These are phyloP conservation scores for Fremontodendron californicum DNA, from an alignment of 345 rosid genomes.

Conservation along the genomic window DNA sequence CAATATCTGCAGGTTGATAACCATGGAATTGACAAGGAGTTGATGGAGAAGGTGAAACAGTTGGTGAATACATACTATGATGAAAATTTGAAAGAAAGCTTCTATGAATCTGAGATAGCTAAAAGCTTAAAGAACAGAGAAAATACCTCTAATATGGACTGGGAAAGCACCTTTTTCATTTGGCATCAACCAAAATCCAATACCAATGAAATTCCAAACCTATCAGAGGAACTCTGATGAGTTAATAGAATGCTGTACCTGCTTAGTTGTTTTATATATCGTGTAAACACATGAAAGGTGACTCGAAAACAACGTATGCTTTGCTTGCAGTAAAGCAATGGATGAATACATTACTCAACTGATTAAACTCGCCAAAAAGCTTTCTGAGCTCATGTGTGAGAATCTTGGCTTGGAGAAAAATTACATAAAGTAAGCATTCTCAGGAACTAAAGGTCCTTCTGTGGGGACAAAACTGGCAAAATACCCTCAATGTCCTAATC, in stretches of 20 bases:
- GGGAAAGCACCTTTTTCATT: conserved; percentile 85
- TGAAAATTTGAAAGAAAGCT: conserved; percentile 48
- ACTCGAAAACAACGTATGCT: background rate
- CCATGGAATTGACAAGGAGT: conserved; percentile 56
- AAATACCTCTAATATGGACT: conserved; percentile 46
- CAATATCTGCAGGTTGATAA: conserved; percentile 58
- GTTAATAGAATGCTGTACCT: conserved; percentile 15
- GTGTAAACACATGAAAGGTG: too few species aligned
- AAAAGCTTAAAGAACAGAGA: conserved; percentile 40
- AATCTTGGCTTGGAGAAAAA: conserved; percentile 63
- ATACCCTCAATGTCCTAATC: conserved; percentile 70
- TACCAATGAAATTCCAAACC: conserved; percentile 42
- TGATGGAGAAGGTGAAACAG: conserved; percentile 79
- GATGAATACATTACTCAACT: conserved; percentile 65
- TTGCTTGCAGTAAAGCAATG: conserved; percentile 56
- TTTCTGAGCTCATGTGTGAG: conserved; percentile 66
- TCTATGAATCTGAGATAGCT: conserved; percentile 64
- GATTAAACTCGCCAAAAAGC: conserved; percentile 55
- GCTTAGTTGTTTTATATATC: background rate
- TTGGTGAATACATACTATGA: conserved; percentile 67
- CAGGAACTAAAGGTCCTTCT: conserved; percentile 62
- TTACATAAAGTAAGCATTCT: conserved; percentile 50
- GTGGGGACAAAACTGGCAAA: conserved; percentile 87
- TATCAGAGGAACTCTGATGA: conserved; percentile 60
- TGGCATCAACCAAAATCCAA: conserved; percentile 67